Percentiles rank a stretch among this genome's conserved stretches.
phyloP scores from a whole-genome alignment of 1,284 basidiomycete species.

The Austroboletus rostrupii region DNA sequence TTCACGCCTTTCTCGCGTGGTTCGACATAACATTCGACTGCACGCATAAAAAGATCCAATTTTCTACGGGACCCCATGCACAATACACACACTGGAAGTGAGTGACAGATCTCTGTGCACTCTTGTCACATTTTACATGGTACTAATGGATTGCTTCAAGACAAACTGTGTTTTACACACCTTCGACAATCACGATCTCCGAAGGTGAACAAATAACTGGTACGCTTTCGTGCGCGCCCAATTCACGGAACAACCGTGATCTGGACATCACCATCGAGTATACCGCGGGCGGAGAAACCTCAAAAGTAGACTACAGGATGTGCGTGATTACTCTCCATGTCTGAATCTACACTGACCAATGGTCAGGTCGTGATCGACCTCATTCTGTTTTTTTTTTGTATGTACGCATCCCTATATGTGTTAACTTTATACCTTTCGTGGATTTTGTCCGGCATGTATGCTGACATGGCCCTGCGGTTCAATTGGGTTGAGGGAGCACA shows the following conservation, averaged over 20 bases:
- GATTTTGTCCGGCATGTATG: slow-evolving; percentile 1
- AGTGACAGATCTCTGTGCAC: slow-evolving; percentile 29
- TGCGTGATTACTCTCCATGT: slow-evolving; percentile 46
- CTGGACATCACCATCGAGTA: slow-evolving; percentile 86
- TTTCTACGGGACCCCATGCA: slow-evolving; percentile 93
- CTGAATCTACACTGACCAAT: slow-evolving; percentile 53
- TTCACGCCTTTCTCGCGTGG: slow-evolving; percentile 99
- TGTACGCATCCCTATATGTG: neutral
- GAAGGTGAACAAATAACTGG: slow-evolving; percentile 75
- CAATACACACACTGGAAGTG: slow-evolving; percentile 98
- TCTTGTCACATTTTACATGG: neutral
- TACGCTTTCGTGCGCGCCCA: slow-evolving; percentile 75
- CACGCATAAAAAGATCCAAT: slow-evolving; percentile 94
- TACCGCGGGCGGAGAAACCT: slow-evolving; percentile 38
- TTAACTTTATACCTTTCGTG: slow-evolving; percentile 9
- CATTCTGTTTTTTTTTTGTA: neutral
- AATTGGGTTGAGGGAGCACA: slow-evolving; percentile 14
- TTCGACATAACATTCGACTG: slow-evolving; percentile 97
- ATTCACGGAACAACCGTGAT: slow-evolving; percentile 88
- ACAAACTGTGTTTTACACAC: slow-evolving; percentile 97
- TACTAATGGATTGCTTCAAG: slow-evolving; percentile 34
- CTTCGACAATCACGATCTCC: slow-evolving; percentile 63
- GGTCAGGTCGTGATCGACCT: slow-evolving; percentile 63
- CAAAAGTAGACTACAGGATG: slow-evolving; percentile 71
- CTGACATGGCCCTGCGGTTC: neutral